These are phyloP conservation scores for Fusarium sterilihyphosum DNA, from an alignment of 2,329 filamentous ascomycete genomes.

Conservation along the genomic window DNA sequence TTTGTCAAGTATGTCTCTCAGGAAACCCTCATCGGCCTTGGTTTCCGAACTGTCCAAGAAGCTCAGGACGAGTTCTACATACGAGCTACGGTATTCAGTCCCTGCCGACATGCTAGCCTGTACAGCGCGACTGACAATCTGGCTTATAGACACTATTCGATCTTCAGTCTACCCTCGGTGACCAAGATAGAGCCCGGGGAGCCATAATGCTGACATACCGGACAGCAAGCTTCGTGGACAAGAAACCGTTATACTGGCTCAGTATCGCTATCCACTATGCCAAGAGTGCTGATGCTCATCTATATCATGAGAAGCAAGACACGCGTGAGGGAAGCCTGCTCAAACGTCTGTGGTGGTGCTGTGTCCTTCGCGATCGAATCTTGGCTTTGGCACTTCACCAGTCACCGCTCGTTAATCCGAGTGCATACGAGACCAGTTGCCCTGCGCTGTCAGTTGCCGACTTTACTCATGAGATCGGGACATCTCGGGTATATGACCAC, in stretches of 20 bases:
- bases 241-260: background rate
- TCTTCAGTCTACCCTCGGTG: background rate
- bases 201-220: background rate
- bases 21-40: background rate
- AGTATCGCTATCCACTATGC: background rate
- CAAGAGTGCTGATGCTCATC: background rate
- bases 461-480: background rate
- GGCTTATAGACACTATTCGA: background rate
- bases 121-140: background rate
- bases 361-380: background rate
- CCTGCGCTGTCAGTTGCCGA: background rate
- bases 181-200: background rate
- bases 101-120: background rate
- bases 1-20: background rate
- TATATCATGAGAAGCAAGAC: background rate
- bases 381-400: background rate
- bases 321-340: background rate
- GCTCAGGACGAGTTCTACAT: background rate
- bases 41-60: background rate
- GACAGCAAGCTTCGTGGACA: background rate
- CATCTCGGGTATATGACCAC: background rate
- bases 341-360: background rate
- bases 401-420: background rate
- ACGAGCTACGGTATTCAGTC: background rate
- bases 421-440: background rate